phyloP scores from a whole-genome alignment of 768 basidiomycete genomes.

The Leccinum arenicola region DNA sequence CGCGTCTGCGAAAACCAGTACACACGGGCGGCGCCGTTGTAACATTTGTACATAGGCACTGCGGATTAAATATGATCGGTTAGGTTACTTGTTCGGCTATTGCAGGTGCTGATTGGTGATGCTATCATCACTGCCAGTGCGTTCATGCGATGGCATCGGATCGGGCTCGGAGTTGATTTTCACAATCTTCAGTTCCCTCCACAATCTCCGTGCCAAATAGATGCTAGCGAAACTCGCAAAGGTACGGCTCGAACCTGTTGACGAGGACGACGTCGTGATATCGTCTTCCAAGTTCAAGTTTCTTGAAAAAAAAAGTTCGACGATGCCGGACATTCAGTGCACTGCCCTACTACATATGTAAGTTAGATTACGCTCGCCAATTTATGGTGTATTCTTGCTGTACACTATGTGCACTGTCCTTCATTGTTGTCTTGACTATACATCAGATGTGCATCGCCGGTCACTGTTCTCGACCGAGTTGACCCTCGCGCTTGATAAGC shows the following conservation, averaged over 20 bases:
- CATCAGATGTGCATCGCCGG: neutral
- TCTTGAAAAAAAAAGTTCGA: too few species aligned
- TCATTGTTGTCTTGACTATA: constrained; percentile 9
- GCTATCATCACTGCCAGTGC: neutral
- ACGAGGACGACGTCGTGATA: neutral
- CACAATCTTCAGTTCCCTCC: neutral
- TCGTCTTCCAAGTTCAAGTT: neutral
- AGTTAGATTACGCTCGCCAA: too few species aligned
- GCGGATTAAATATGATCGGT: constrained; percentile 71
- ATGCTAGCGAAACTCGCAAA: neutral
- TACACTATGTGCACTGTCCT: constrained; percentile 6
- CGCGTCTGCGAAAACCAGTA: too few species aligned
- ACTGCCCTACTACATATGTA: too few species aligned
- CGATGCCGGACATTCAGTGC: too few species aligned
- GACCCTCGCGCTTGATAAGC: neutral
- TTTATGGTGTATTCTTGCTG: constrained; percentile 1
- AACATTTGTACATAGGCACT: too few species aligned
- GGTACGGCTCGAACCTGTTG: neutral
- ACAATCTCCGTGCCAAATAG: neutral
- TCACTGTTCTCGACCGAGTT: neutral
- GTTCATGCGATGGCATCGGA: constrained; percentile 20
- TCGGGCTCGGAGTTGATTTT: neutral
- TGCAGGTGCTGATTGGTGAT: constrained; percentile 6
- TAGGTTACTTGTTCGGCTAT: neutral
- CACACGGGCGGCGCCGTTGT: too few species aligned